Base-by-base conservation (phyloP, 148 eudicot species). In the Rheum nobile region DNA sequence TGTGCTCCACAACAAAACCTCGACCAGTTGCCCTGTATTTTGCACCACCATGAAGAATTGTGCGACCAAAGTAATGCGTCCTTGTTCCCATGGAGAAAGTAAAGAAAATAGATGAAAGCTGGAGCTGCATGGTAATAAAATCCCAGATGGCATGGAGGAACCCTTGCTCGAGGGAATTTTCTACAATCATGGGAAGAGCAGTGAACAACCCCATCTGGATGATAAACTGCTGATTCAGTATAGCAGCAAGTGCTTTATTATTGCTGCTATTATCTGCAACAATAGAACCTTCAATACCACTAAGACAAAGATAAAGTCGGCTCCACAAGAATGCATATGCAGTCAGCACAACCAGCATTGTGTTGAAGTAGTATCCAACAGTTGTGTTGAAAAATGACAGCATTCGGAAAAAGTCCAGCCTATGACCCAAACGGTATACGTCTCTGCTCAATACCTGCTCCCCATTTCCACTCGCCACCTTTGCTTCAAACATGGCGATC, bases 1-100 rank as follows among this genome's bases (percentile, higher is more conserved):
- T 93, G 67, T 93, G 98, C 78, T 91, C 84, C 83, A 93, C 98
- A 76, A 89, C 98, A 85, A 93, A 93, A 61, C 98, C 97, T 81
- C 98, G 92, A 1, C 97, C 97, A 63, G 98, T 93, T 57, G 96
- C 98, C 61, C 94, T 81, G 79, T 93, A 93, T 74, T 91, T 93
- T 65, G 98, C 97, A 67, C 98, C 98, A 34, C 98, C 98, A 43
- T 93, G 98, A 77, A 93, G 87, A 76, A 89, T 89, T 41, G 98
- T 91, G 68, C 98, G 82, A 16, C 98, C 98, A 67, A 91, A 93
- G 83, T 86, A 93, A 79, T 93, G 98, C 8, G 94, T 87, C 39
- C 89, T 87, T 48, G 98, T 93, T 52, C 96, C 96, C 96, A 93
- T 85, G 13, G 98, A 93, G 80, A 93, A 93, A 17, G 97, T 84